Conservation (phyloP, 805 yeast species). For the Candida mattraensis region DNA sequence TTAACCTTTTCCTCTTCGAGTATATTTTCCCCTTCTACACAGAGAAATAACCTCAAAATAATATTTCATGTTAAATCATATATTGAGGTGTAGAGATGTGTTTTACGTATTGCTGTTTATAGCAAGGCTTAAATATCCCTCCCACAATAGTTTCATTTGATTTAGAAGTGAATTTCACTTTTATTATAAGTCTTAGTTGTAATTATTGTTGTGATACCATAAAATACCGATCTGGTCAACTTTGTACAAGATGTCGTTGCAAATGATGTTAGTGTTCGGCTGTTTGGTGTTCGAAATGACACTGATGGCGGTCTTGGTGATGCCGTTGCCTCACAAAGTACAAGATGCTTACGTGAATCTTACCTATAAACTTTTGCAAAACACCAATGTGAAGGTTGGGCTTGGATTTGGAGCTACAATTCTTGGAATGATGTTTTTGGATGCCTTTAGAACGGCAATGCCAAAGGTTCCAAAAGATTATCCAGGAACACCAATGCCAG, state of each 20-base stretch:
- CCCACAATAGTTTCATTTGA: too few species aligned
- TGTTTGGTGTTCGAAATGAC: slow-evolving; percentile 46
- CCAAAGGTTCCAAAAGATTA: slow-evolving; percentile 15
- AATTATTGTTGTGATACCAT: too few species aligned
- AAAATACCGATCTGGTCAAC: too few species aligned
- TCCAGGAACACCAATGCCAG: slow-evolving; percentile 6
- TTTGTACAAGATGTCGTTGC: slow-evolving; percentile 36
- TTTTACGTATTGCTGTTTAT: too few species aligned
- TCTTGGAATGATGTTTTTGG: slow-evolving; percentile 46
- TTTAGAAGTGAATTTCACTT: too few species aligned
- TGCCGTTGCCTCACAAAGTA: slow-evolving; percentile 49
- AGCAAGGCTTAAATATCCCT: too few species aligned
- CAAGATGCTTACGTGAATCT: slow-evolving; percentile 38
- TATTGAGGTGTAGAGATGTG: too few species aligned
- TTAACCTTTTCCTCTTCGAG: too few species aligned
- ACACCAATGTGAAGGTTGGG: slow-evolving; percentile 43
- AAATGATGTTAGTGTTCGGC: slow-evolving; percentile 38
- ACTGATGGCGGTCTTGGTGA: slow-evolving; percentile 40
- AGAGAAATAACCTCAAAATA: too few species aligned
- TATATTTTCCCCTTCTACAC: too few species aligned
- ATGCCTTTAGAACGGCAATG: slow-evolving; percentile 36
- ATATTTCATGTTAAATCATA: too few species aligned
- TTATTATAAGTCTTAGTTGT: too few species aligned
- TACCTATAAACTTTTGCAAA: slow-evolving; percentile 31
- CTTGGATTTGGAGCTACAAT: slow-evolving; percentile 39